A percentile compares a stretch with the other conserved stretches of the same genome.
phyloP scores from a whole-genome alignment of 108 stramenopile species.

The Skeletonema grethae region DNA sequence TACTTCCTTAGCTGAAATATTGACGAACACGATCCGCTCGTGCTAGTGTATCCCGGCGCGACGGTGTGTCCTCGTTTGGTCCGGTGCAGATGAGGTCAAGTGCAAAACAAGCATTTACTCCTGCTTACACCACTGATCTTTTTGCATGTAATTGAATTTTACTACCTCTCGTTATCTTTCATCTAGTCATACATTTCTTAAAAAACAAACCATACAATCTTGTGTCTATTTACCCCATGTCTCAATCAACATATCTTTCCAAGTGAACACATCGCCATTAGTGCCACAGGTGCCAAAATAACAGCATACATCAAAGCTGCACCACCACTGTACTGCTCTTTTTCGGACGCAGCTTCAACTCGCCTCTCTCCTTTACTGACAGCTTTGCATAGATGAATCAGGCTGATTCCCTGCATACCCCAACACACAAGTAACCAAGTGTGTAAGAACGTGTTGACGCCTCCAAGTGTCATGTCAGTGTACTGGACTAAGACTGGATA shows the following conservation, averaged over 20 bases:
- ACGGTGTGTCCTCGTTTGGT: too few relatives aligned
- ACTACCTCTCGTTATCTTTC: too few relatives aligned
- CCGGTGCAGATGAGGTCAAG: too few relatives aligned
- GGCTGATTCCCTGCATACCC: constrained; percentile 73
- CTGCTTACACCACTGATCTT: too few relatives aligned
- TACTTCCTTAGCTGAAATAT: too few relatives aligned
- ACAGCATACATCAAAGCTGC: not conserved
- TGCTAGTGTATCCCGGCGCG: too few relatives aligned
- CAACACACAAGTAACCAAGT: constrained; percentile 74
- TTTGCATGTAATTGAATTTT: too few relatives aligned
- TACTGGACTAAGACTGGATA: constrained; percentile 81
- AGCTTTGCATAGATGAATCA: constrained; percentile 51
- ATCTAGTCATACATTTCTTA: not conserved
- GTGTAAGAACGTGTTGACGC: constrained; percentile 79
- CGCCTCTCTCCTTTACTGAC: constrained; percentile 2
- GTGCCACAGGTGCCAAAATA: not conserved
- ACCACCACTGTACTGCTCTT: not conserved
- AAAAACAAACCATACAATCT: not conserved
- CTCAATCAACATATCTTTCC: not conserved
- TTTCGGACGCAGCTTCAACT: not conserved
- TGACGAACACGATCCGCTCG: too few relatives aligned
- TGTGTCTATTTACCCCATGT: not conserved
- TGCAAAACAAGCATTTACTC: too few relatives aligned
- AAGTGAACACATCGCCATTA: not conserved
- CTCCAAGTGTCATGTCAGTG: constrained; percentile 60